phyloP scores from a whole-genome alignment of 345 rosid species.

The Gossypium turneri region DNA sequence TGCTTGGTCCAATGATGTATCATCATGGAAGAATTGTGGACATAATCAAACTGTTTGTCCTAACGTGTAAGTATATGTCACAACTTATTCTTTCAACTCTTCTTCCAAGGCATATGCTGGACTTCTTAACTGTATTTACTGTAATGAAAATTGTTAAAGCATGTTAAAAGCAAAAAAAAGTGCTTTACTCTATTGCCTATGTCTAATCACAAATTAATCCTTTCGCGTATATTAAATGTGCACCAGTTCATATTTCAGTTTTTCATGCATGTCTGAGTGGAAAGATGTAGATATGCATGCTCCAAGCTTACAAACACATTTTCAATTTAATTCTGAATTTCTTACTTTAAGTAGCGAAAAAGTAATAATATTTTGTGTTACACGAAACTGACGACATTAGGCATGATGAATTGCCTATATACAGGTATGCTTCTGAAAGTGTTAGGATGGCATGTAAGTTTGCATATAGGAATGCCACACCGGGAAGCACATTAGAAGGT shows the following conservation, averaged over 20 bases:
- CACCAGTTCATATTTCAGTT: background rate
- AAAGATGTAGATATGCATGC: background rate
- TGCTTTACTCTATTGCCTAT: background rate
- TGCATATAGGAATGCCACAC: conserved; percentile 77
- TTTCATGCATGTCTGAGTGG: background rate
- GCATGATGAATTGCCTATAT: background rate
- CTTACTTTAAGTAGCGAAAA: background rate
- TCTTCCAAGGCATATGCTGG: background rate
- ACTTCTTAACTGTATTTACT: background rate
- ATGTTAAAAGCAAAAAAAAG: background rate
- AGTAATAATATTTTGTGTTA: background rate
- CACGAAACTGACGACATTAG: background rate
- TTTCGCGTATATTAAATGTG: background rate
- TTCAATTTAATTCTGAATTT: background rate
- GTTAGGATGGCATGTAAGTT: conserved; percentile 74
- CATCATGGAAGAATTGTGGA: conserved; percentile 56
- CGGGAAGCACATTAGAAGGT: conserved; percentile 87
- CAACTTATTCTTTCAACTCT: background rate
- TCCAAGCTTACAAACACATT: background rate
- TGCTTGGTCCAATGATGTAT: conserved; percentile 54
- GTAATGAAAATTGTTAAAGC: background rate
- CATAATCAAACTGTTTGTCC: conserved; percentile 64
- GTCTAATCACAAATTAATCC: background rate
- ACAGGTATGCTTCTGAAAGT: conserved; percentile 89
- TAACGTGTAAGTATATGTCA: conserved; percentile 45